Evolutionary conservation across 1,139 yeast genomes (phyloP), one percentile per base, ranked within the genome.

Genomic region (Pichia inconspicua): DNA sequence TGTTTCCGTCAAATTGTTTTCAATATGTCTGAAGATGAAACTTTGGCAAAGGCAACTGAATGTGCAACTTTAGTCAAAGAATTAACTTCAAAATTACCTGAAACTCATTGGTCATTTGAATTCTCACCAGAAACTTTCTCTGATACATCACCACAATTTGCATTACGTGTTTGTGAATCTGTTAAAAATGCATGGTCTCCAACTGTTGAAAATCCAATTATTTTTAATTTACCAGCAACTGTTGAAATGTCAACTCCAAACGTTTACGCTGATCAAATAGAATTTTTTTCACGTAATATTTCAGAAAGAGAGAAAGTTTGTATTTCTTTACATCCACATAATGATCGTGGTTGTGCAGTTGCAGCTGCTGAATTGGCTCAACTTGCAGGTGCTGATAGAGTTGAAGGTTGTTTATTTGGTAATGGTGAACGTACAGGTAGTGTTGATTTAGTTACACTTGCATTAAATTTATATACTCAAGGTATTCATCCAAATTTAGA

Each of bases 361-460:
- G 97, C 97, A 17, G 97, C 97, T 25, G 84, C 97, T 14, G 98
- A 92, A 70, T 76, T 92, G 53, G 97, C 95, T 51, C 77, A 86
- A 54, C 67, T 92, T 68, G 98, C 96, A 4, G 97, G 98, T 57
- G 97, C 96, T 42, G 96, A 92, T 68, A 81, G 98, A 70, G 94
- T 92, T 39, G 98, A 92, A 70, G 97, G 98, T 46, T 92, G 97
- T 73, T 73, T 92, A 52, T 92, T 92, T 62, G 97, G 97, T 58
- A 92, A 90, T 66, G 97, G 98, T 65, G 98, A 92, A 75, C 82
- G 97, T 70, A 92, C 98, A 30, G 97, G 98, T 66, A 92, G 92
- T 66, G 97, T 92, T 55, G 98, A 92, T 67, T 73, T 92, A 51
- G 95, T 90, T 47, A 90, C 97, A 14, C 77, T 92, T 53, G 97